A percentile compares a stretch with the other conserved stretches of the same genome.
Conservation (phyloP, 495 filamentous ascomycete species). For the Jackrogersella multiformis region DNA sequence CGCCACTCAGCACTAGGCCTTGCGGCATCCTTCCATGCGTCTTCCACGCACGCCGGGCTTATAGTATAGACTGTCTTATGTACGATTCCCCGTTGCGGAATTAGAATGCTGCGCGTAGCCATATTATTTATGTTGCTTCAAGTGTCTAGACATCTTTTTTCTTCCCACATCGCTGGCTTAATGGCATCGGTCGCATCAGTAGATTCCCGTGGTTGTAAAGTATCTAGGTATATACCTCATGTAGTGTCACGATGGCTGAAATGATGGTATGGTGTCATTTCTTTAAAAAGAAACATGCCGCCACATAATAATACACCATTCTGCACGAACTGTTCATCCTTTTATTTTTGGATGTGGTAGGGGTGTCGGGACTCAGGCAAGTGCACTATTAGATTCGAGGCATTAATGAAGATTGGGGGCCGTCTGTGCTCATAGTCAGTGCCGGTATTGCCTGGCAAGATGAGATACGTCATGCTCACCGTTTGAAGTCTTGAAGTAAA, state of each 20-base stretch:
- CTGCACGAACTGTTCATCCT: neutral
- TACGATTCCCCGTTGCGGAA: constrained; percentile 24
- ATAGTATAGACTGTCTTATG: constrained; percentile 4
- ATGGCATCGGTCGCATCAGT: neutral
- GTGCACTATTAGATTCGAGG: neutral
- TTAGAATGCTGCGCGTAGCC: constrained; percentile 23
- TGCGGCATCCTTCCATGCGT: constrained; percentile 33
- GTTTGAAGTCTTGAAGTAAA: constrained; percentile 5
- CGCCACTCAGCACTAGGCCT: constrained; percentile 4
- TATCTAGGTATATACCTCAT: neutral
- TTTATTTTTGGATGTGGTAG: neutral
- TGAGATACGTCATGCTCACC: constrained; percentile 12
- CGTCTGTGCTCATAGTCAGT: constrained; percentile 4
- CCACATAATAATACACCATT: neutral
- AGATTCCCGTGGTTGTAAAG: neutral
- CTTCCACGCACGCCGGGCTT: constrained; percentile 31
- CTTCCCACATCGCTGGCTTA: too few species aligned
- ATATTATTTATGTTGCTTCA: constrained; percentile 15
- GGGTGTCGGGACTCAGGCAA: neutral
- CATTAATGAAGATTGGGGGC: constrained; percentile 24
- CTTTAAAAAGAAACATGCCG: constrained; percentile 20
- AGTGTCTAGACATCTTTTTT: neutral
- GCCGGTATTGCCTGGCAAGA: constrained; percentile 22
- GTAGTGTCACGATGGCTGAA: constrained; percentile 3
- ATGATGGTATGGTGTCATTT: neutral